Evolutionary conservation across 1,284 basidiomycete species (phyloP), one percentile per base, ranked within the genome.

Genomic region (Phellinidium pouzarii): DNA sequence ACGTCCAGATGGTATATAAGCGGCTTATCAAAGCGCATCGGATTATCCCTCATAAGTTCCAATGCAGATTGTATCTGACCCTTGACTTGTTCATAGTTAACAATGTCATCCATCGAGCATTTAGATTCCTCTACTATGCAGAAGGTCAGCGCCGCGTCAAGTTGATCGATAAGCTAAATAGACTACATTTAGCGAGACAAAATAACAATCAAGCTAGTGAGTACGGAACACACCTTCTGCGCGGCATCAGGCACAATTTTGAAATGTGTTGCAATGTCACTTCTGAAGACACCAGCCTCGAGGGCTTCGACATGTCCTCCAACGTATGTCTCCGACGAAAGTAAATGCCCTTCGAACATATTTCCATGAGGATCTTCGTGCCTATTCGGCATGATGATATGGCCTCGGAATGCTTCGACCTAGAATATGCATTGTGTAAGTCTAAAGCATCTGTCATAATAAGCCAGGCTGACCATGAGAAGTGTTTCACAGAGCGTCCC

Each of bases 1-100:
- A 99, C 96, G 65, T 99, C 96, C 64, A 99, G 72, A 71, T 99
- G 96, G 70, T 99, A 99, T 65, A 99, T 99, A 60, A 99, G 82
- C 0, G 96, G 96, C 22, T 84, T 87, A 71, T 98, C 95, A 50
- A 80, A 78, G 17, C 94, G 89, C 49, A 82, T 78, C 0, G 96
- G 95, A 48, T 90, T 82, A 71, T 99, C 94, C 22, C 94, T 91
- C 75, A 99, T 87, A 57, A 82, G 68, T 66, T 96, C 94, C 20
- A 99, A 82, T 52, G 87, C 84, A 1, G 74, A 64, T 57, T 78
- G 79, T 57, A 99, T 96, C 60, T 88, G 72, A 8, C 67, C 71
- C 63, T 93, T 94, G 67, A 99, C 88, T 67, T 94, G 88, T 58
- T 94, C 90, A 66, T 98, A 99, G 70, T 99, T 98, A 12, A 82